Percentiles rank a stretch among this genome's conserved stretches.
Conservation (phyloP, 805 yeast species). For the Cyberlindnera euphorbiae region DNA sequence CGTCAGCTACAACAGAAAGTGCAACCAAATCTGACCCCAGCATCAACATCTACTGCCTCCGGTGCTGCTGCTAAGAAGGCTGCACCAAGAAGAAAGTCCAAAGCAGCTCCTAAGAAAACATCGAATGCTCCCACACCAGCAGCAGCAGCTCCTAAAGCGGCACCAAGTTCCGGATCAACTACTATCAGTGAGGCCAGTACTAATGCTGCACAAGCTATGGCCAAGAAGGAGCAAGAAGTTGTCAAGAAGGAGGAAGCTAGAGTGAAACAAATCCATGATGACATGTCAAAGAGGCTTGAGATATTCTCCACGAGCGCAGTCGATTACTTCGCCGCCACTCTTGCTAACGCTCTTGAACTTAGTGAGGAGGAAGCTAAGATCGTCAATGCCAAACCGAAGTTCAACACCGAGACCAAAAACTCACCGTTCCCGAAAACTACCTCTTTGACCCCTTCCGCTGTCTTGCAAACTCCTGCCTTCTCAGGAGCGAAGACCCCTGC, state of each 20-base stretch:
- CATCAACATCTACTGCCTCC: conserved; percentile 4
- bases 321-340: conserved; percentile 24
- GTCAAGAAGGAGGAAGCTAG: conserved; percentile 16
- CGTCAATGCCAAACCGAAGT: conserved; percentile 17
- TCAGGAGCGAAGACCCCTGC: conserved; percentile 25
- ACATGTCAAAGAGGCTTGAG: conserved; percentile 20
- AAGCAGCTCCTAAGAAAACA: conserved; percentile 10
- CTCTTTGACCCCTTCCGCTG: conserved; percentile 25
- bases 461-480: conserved; percentile 27
- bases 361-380: conserved; percentile 24
- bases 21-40: conserved; percentile 3
- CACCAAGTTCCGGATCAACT: conserved; percentile 6
- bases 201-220: conserved; percentile 10
- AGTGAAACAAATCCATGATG: conserved; percentile 17
- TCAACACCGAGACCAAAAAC: conserved; percentile 8
- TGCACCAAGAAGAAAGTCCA: conserved; percentile 13
- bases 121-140: conserved; percentile 8
- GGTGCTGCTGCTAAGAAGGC: conserved; percentile 16
- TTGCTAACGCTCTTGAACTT: conserved; percentile 24
- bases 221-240: conserved; percentile 25
- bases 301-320: conserved; percentile 18
- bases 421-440: conserved; percentile 21
- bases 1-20: conserved; percentile 3
- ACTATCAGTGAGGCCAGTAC: conserved; percentile 7
- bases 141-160: conserved; percentile 6